Percentiles rank a stretch among this genome's conserved stretches.
Evolutionary conservation across 2,329 filamentous ascomycete genomes (phyloP).

Genomic region (Davidsoniella virescens): DNA sequence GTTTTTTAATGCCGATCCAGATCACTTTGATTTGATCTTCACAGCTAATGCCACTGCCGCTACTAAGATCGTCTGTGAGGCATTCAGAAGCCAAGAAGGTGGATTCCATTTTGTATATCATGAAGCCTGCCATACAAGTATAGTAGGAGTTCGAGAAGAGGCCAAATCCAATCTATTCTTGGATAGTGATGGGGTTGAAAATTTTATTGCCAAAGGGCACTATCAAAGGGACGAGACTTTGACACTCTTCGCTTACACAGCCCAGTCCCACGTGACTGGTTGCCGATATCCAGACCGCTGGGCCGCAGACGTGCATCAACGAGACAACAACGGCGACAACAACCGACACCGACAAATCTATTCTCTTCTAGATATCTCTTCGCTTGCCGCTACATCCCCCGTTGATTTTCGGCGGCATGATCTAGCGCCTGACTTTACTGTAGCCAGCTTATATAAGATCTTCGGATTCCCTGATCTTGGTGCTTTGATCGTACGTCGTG

Average conservation of each 20-base stretch:
- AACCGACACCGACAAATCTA: conserved; percentile 19
- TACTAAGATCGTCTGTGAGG: conserved; percentile 45
- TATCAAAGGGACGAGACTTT: conserved; percentile 15
- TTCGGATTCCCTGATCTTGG: conserved; percentile 52
- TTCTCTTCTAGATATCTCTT: conserved; percentile 46
- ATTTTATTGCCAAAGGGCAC: conserved; percentile 23
- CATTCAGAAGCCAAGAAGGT: conserved; percentile 33
- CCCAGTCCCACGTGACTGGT: conserved; percentile 56
- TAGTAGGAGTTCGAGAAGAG: conserved; percentile 52
- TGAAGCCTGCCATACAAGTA: conserved; percentile 43
- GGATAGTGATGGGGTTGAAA: conserved; percentile 35
- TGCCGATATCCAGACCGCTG: conserved; percentile 43
- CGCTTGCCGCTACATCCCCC: conserved; percentile 44
- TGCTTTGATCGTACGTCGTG: conserved; percentile 38
- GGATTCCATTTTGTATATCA: conserved; percentile 45
- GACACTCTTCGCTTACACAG: conserved; percentile 46
- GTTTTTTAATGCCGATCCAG: conserved; percentile 42
- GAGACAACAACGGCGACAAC: conserved; percentile 14
- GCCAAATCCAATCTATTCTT: conserved; percentile 40
- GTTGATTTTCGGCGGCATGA: conserved; percentile 29
- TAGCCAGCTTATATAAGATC: conserved; percentile 48
- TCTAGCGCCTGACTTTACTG: conserved; percentile 41
- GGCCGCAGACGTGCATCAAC: conserved; percentile 25
- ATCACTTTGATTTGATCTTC: conserved; percentile 45
- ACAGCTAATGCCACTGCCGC: conserved; percentile 44